These are phyloP conservation scores for Zanthoxylum bungeanum DNA, from an alignment of 345 rosid genomes.

Conservation along the genomic window DNA sequence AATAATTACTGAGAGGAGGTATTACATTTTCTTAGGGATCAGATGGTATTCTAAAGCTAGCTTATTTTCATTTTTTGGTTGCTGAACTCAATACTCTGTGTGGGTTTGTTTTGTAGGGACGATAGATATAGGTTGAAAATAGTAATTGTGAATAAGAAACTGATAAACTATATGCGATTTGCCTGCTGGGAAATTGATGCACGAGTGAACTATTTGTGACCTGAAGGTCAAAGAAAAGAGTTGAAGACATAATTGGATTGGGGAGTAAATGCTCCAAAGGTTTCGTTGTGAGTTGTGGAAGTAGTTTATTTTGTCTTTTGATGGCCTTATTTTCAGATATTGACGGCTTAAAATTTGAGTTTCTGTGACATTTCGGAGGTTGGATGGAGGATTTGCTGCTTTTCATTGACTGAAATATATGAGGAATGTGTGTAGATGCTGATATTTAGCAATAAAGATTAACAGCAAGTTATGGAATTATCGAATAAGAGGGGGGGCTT, in stretches of 20 bases:
- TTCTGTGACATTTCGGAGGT: neutral
- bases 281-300: neutral
- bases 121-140: neutral
- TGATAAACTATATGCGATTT: neutral
- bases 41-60: no score
- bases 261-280: no score
- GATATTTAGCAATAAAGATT: neutral
- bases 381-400: neutral
- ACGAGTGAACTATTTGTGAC: neutral
- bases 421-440: neutral
- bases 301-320: neutral
- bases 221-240: neutral
- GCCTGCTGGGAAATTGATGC: neutral
- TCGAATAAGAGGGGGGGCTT: conserved; percentile 24
- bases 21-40: neutral
- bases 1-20: neutral
- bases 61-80: no score
- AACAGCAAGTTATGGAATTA: neutral
- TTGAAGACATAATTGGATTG: no score
- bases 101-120: neutral
- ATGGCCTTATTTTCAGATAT: neutral
- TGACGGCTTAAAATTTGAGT: neutral
- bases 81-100: neutral
- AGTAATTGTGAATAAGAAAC: neutral
- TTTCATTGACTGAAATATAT: neutral